phyloP scores from a whole-genome alignment of 1,284 basidiomycete species.

The Volvariella volvacea region DNA sequence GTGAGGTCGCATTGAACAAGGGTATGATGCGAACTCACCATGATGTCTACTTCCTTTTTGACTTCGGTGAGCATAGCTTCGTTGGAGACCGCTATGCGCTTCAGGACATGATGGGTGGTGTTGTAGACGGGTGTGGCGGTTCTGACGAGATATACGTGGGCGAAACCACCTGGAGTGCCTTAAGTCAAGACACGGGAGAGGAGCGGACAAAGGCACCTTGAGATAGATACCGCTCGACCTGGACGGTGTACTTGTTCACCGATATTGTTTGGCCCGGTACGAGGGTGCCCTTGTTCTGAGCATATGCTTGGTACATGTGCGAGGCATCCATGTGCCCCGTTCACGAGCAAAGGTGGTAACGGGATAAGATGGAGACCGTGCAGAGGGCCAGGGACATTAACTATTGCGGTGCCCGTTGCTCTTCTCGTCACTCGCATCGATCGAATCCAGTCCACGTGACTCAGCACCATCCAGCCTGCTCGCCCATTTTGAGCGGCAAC shows the following conservation, averaged over 20 bases:
- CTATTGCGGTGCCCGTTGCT: not conserved
- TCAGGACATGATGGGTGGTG: constrained; percentile 93
- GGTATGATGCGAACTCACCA: too few species aligned
- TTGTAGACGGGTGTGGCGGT: constrained; percentile 83
- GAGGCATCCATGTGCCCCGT: constrained; percentile 25
- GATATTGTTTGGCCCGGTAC: constrained; percentile 81
- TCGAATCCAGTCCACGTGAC: constrained; percentile 10
- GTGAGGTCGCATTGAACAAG: constrained; percentile 5
- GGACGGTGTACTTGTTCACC: constrained; percentile 86
- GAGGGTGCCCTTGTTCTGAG: constrained; percentile 58
- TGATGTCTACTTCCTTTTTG: constrained; percentile 96
- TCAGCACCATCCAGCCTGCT: too few species aligned
- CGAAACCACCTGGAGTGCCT: constrained; percentile 79
- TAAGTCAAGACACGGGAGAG: constrained; percentile 6
- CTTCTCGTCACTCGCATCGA: not conserved
- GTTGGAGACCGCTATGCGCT: constrained; percentile 91
- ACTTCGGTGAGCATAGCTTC: constrained; percentile 91
- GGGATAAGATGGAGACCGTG: not conserved
- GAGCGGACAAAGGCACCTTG: constrained; percentile 57
- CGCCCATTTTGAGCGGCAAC: too few species aligned
- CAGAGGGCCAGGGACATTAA: constrained; percentile 4
- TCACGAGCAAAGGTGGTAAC: constrained; percentile 5
- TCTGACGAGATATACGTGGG: constrained; percentile 94
- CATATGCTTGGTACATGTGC: constrained; percentile 31
- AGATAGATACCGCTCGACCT: constrained; percentile 80